These are phyloP conservation scores for Tetrastigma voinierianum DNA, from an alignment of 164 flowering plant species.

Conservation along the genomic window DNA sequence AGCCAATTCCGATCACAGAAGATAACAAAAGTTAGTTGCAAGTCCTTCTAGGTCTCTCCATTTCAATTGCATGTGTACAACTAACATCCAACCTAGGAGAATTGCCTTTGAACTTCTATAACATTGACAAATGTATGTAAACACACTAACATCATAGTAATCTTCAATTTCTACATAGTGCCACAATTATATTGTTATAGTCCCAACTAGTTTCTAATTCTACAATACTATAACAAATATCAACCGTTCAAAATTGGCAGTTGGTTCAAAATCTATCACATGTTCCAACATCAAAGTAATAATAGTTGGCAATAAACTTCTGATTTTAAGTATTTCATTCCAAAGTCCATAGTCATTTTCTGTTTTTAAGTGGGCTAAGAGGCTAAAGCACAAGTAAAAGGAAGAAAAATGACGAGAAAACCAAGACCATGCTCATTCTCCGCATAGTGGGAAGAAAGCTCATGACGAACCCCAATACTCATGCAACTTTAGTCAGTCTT, in stretches of 20 bases:
- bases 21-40: conserved; percentile 10
- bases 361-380: conserved; percentile 34
- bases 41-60: background rate
- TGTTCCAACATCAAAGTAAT: background rate
- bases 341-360: background rate
- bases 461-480: conserved; percentile 72
- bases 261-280: background rate
- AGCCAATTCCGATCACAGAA: conserved; percentile 7
- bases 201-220: too few species aligned
- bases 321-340: background rate
- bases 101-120: background rate
- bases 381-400: conserved; percentile 29
- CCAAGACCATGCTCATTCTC: conserved; percentile 36
- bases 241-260: background rate
- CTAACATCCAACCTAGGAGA: background rate
- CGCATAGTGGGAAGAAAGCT: conserved; percentile 65
- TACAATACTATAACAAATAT: too few species aligned
- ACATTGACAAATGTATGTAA: background rate
- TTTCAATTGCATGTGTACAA: background rate
- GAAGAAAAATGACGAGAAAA: conserved; percentile 23
- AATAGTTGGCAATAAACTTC: background rate
- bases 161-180: background rate
- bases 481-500: conserved; percentile 62
- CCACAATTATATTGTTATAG: too few species aligned
- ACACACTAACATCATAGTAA: background rate